Evolutionary conservation across 805 yeast species (phyloP), one percentile per base, ranked within the genome.

Genomic region (Hanseniaspora lachancei): DNA sequence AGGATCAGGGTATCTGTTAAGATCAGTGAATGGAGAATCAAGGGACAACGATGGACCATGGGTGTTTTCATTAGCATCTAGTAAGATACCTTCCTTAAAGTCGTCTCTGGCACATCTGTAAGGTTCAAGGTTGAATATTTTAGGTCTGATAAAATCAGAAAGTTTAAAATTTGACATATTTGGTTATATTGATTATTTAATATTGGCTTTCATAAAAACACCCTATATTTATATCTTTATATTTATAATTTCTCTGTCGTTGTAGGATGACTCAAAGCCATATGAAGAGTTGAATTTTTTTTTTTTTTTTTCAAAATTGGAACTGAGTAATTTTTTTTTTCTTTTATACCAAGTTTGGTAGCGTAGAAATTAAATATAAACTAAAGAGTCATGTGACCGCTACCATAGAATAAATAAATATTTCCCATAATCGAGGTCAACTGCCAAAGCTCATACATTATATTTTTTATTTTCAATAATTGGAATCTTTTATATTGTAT

Each of bases 101-200:
- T 91, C 97, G 65, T 93, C 98, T 70, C 98, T 75, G 4, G 98
- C 98, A 70, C 98, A 93, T 54, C 95, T 78, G 68, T 93, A 93
- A 9, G 98, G 97, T 72, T 85, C 89, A 56, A 93, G 74, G 2
- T 78, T 70, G 58, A 79, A 75, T 58, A 93, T 88, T 62, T 91
- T 93, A 21, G 96, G 95, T 69, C 98, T 77, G 2, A 86, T 84
- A 36, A 89, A 63, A 29, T 62, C 61, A 27, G 66, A 46, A 24
- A 68, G 57, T 51, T 66, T 64, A 46, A 67, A 67, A 2, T 24
- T 24, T 16, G 42, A 18, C 50, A 49, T 55, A 38, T 2, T 34
- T 2, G 16, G 41, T 49, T 39, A 21, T 15, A 36, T 16, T 41
- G 9, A 10, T 47, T 47, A 16, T 10, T 20, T 47, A 3, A 29